Conservation (phyloP, 495 filamentous ascomycete genomes). For the Astrocystis sublimbata region DNA sequence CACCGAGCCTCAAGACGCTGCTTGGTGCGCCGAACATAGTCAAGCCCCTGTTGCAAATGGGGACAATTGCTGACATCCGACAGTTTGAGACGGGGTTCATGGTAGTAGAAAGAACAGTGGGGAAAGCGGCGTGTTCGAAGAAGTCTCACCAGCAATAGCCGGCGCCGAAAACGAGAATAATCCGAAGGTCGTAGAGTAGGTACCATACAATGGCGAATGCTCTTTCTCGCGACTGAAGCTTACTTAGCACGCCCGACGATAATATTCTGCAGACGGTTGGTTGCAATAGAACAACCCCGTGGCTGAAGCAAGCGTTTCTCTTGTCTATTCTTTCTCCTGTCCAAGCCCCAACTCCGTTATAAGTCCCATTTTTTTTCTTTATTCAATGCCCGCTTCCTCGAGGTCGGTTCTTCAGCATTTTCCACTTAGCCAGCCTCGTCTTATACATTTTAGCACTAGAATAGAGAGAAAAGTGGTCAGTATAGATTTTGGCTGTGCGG, state of each 20-base stretch:
- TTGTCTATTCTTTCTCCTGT: neutral
- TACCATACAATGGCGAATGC: neutral
- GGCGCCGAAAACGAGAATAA: slow-evolving; percentile 5
- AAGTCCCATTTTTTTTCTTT: too few relatives aligned
- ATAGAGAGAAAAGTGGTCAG: neutral
- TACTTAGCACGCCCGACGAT: neutral
- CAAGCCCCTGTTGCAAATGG: slow-evolving; percentile 14
- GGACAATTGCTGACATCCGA: slow-evolving; percentile 11
- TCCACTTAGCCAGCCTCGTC: slow-evolving; percentile 42
- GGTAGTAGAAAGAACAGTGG: slow-evolving; percentile 4
- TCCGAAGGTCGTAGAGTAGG: slow-evolving; percentile 3
- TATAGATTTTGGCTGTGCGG: neutral
- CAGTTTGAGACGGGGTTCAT: neutral
- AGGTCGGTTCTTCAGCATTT: slow-evolving; percentile 38
- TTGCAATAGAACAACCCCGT: neutral
- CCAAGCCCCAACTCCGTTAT: slow-evolving; percentile 5
- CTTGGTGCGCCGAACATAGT: neutral
- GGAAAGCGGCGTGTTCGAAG: too few relatives aligned
- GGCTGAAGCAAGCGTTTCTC: too few relatives aligned
- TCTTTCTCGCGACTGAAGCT: neutral
- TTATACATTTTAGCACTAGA: slow-evolving; percentile 41
- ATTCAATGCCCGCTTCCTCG: slow-evolving; percentile 16
- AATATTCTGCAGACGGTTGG: neutral
- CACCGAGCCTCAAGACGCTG: neutral
- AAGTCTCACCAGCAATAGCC: slow-evolving; percentile 4